These are phyloP conservation scores for Penicillium crystallinum DNA, from an alignment of 495 filamentous ascomycete genomes.

Conservation along the genomic window DNA sequence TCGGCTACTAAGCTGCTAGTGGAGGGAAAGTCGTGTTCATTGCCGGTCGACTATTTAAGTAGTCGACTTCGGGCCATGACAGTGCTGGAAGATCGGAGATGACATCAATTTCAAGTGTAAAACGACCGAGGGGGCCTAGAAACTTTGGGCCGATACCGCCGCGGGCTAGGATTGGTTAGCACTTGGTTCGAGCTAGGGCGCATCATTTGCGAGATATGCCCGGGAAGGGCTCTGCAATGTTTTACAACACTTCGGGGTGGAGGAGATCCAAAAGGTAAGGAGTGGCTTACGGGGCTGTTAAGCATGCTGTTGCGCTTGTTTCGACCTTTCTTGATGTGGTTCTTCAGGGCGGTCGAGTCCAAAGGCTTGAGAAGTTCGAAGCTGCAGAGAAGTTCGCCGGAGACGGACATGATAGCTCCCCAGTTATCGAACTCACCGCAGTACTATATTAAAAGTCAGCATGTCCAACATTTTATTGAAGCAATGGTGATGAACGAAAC, in stretches of 20 bases:
- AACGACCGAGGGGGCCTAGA: conserved; percentile 24
- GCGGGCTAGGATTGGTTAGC: conserved; percentile 37
- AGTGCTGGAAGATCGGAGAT: conserved; percentile 12
- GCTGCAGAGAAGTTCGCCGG: conserved; percentile 85
- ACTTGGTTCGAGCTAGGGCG: neutral
- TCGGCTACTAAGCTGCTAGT: neutral
- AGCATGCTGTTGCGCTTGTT: conserved; percentile 88
- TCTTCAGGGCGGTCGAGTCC: conserved; percentile 95
- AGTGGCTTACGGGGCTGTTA: conserved; percentile 76
- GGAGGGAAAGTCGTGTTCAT: conserved; percentile 5
- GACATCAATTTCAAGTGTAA: conserved; percentile 21
- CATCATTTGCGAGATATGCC: neutral
- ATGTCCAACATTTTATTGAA: no score
- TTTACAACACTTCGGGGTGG: conserved; percentile 21
- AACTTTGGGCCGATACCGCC: conserved; percentile 45
- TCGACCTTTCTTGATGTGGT: conserved; percentile 96
- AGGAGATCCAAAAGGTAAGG: conserved; percentile 17
- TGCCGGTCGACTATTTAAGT: conserved; percentile 1
- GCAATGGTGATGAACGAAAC: conserved; percentile 1
- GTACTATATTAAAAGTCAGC: conserved; percentile 55
- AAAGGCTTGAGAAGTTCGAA: conserved; percentile 96
- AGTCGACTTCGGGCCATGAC: conserved; percentile 11
- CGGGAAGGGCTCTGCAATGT: conserved; percentile 22
- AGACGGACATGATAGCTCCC: conserved; percentile 98
- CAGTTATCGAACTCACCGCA: conserved; percentile 99